Percentiles rank a stretch among this genome's conserved stretches.
phyloP scores from a whole-genome alignment of 2,329 filamentous ascomycete species.

The Hymenoscyphus scutula region DNA sequence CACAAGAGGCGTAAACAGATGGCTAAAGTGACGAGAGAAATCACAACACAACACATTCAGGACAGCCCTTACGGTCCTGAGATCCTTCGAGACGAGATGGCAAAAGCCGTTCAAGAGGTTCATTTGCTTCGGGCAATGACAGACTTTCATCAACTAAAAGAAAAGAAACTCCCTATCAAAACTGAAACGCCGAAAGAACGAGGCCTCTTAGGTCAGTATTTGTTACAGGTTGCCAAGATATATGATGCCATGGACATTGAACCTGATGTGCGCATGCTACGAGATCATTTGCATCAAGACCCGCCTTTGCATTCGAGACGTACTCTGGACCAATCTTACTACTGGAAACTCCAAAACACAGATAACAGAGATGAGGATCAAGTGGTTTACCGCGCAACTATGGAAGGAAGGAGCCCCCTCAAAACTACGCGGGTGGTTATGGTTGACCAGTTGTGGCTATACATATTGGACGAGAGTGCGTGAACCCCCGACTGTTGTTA shows the following conservation, averaged over 20 bases:
- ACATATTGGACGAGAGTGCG: slow-evolving; percentile 38
- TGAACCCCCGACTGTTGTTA: neutral
- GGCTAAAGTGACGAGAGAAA: slow-evolving; percentile 8
- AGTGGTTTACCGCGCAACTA: slow-evolving; percentile 17
- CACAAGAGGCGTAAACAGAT: slow-evolving; percentile 12
- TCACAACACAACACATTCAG: neutral
- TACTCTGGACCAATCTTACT: slow-evolving; percentile 21
- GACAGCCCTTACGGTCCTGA: neutral
- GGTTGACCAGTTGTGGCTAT: slow-evolving; percentile 45
- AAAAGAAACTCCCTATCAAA: neutral
- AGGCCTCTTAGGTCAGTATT: neutral
- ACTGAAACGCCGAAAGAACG: neutral
- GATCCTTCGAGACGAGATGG: neutral
- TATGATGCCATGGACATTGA: slow-evolving; percentile 16
- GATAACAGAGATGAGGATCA: slow-evolving; percentile 17
- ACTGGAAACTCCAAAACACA: slow-evolving; percentile 14
- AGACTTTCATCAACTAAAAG: neutral
- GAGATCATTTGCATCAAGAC: slow-evolving; percentile 10
- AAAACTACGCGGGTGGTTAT: slow-evolving; percentile 34
- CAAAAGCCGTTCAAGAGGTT: no score
- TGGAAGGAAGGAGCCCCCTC: slow-evolving; percentile 9
- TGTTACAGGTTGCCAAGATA: slow-evolving; percentile 12
- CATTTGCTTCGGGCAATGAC: no score
- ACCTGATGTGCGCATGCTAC: slow-evolving; percentile 10
- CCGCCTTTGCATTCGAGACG: slow-evolving; percentile 17